A percentile compares a stretch with the other conserved stretches of the same genome.
These are phyloP conservation scores for Cladophialophora immunda DNA, from an alignment of 2,329 filamentous ascomycete genomes.

Conservation along the genomic window DNA sequence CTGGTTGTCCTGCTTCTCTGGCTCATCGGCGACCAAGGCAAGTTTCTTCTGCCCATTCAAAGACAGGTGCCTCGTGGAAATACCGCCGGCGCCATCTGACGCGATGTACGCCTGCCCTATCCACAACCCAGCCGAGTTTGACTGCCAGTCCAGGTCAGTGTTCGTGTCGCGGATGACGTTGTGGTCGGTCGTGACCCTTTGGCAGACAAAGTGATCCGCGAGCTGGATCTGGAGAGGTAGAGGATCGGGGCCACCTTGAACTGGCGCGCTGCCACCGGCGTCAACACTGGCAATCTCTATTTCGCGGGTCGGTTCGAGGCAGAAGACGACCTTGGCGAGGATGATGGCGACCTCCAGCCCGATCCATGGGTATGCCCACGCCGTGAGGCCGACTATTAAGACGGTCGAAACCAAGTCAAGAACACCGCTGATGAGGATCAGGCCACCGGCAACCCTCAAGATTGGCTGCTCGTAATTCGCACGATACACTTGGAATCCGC, in stretches of 20 bases:
- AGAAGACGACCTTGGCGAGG: slow-evolving; percentile 17
- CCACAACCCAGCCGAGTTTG: slow-evolving; percentile 19
- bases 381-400: slow-evolving; percentile 13
- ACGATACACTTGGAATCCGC: slow-evolving; percentile 11
- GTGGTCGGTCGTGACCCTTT: neutral
- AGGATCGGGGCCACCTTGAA: neutral
- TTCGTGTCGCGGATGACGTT: slow-evolving; percentile 6
- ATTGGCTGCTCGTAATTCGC: slow-evolving; percentile 19
- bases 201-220: neutral
- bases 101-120: slow-evolving; percentile 7
- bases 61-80: slow-evolving; percentile 8
- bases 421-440: slow-evolving; percentile 12
- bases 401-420: slow-evolving; percentile 16
- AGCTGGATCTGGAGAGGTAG: neutral
- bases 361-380: slow-evolving; percentile 20
- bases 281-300: slow-evolving; percentile 15
- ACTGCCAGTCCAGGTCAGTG: slow-evolving; percentile 16
- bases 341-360: slow-evolving; percentile 19
- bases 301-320: slow-evolving; percentile 17
- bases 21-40: neutral
- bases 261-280: neutral
- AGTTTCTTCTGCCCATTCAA: slow-evolving; percentile 4
- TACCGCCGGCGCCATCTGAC: neutral
- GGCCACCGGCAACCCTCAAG: slow-evolving; percentile 8
- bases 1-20: slow-evolving; percentile 15